Conservation (phyloP, 305 asterid genomes). For the Fraxinus velutina region DNA sequence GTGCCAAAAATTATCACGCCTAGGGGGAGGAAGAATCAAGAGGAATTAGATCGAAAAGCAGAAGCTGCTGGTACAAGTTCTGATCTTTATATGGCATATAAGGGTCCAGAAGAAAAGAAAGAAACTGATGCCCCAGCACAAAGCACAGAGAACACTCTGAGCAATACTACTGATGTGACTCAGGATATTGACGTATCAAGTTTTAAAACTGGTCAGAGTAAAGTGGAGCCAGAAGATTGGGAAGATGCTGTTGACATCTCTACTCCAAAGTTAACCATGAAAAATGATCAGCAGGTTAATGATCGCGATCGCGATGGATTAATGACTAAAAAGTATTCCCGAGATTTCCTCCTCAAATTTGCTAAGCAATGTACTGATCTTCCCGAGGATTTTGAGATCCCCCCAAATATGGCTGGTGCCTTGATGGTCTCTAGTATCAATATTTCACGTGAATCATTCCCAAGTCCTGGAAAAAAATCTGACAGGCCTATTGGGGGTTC, state of each 20-base stretch:
- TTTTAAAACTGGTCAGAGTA: constrained; percentile 40
- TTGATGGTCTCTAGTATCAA: constrained; percentile 33
- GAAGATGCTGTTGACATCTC: constrained; percentile 81
- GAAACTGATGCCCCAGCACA: constrained; percentile 37
- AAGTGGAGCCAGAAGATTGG: constrained; percentile 88
- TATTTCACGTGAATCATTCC: constrained; percentile 38
- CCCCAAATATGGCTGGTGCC: constrained; percentile 35
- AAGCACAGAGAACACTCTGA: constrained; percentile 35
- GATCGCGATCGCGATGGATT: constrained; percentile 42
- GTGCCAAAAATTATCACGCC: constrained; percentile 41
- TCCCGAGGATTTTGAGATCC: constrained; percentile 30
- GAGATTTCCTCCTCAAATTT: constrained; percentile 35
- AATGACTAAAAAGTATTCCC: constrained; percentile 34
- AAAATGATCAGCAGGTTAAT: constrained; percentile 31
- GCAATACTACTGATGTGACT: constrained; percentile 31
- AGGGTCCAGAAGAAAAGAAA: constrained; percentile 80
- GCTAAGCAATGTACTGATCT: constrained; percentile 24
- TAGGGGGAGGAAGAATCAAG: constrained; percentile 41
- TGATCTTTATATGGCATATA: constrained; percentile 76
- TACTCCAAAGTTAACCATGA: constrained; percentile 47
- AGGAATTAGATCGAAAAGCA: constrained; percentile 50
- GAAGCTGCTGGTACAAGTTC: constrained; percentile 69
- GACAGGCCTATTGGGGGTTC: constrained; percentile 53
- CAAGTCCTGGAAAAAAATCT: constrained; percentile 51
- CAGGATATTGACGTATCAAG: constrained; percentile 32